Evolutionary conservation across 495 filamentous ascomycete genomes (phyloP).

Genomic region (Umbilicaria muhlenbergii): DNA sequence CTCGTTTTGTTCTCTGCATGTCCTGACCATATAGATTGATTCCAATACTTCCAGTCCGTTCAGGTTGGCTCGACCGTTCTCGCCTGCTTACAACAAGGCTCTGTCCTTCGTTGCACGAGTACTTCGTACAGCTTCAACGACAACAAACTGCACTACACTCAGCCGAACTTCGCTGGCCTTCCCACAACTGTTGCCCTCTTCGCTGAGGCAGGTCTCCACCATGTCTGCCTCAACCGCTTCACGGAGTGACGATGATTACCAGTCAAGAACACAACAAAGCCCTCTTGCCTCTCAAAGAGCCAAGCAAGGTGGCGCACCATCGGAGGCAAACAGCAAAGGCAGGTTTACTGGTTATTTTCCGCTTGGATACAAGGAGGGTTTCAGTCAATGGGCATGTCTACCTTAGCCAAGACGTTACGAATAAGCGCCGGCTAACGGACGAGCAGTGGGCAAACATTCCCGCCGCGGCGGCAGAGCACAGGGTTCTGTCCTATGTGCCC

Average conservation of each 20-base stretch:
- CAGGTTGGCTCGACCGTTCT: too few relatives aligned
- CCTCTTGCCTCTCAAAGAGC: constrained; percentile 36
- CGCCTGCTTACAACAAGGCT: too few relatives aligned
- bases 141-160: too few relatives aligned
- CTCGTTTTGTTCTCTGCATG: too few relatives aligned
- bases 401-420: not conserved
- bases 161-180: too few relatives aligned
- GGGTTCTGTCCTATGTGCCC: constrained; percentile 76
- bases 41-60: too few relatives aligned
- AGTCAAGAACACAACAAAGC: constrained; percentile 25
- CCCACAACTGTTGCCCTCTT: not conserved
- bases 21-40: too few relatives aligned
- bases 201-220: not conserved
- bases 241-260: constrained; percentile 16
- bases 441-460: constrained; percentile 67
- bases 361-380: constrained; percentile 78
- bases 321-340: constrained; percentile 17
- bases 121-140: too few relatives aligned
- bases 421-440: too few relatives aligned
- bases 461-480: constrained; percentile 74
- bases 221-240: constrained; percentile 6
- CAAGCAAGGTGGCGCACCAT: constrained; percentile 18
- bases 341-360: constrained; percentile 46
- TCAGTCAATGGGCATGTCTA: constrained; percentile 72
- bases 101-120: too few relatives aligned